phyloP scores from a whole-genome alignment of 2,329 filamentous ascomycete species.

The Colletotrichum viniferum region DNA sequence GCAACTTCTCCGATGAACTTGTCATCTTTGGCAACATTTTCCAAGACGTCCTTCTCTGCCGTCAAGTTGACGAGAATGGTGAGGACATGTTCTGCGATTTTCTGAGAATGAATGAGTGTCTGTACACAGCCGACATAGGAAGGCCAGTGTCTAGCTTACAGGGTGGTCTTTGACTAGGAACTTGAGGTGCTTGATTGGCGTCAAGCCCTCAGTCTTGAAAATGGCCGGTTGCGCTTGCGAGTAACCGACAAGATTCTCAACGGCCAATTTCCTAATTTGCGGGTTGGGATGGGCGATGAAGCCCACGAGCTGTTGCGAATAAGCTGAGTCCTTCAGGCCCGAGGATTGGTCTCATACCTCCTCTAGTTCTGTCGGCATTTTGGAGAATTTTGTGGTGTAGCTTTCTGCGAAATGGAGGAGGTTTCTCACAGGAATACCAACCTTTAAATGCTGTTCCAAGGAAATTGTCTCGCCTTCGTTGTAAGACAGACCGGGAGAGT shows the following conservation, averaged over 20 bases:
- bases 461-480: slow-evolving; percentile 6
- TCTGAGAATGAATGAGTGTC: slow-evolving; percentile 47
- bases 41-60: slow-evolving; percentile 76
- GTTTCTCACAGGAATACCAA: not conserved
- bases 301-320: slow-evolving; percentile 75
- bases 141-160: slow-evolving; percentile 50
- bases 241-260: slow-evolving; percentile 86
- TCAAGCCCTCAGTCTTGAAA: slow-evolving; percentile 81
- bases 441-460: not conserved
- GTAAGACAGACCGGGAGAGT: slow-evolving; percentile 18
- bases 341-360: slow-evolving; percentile 56
- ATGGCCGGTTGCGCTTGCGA: slow-evolving; percentile 74
- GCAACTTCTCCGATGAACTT: slow-evolving; percentile 79
- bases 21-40: slow-evolving; percentile 76
- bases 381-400: slow-evolving; percentile 24
- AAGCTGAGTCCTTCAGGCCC: not conserved
- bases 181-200: slow-evolving; percentile 86
- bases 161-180: slow-evolving; percentile 83
- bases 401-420: not conserved
- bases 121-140: not conserved
- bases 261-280: slow-evolving; percentile 84
- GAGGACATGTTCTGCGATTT: slow-evolving; percentile 91
- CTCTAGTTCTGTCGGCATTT: slow-evolving; percentile 78
- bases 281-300: slow-evolving; percentile 93
- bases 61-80: slow-evolving; percentile 90